phyloP scores from a whole-genome alignment of 1,284 basidiomycete species.

The Microbotryum scabiosae region DNA sequence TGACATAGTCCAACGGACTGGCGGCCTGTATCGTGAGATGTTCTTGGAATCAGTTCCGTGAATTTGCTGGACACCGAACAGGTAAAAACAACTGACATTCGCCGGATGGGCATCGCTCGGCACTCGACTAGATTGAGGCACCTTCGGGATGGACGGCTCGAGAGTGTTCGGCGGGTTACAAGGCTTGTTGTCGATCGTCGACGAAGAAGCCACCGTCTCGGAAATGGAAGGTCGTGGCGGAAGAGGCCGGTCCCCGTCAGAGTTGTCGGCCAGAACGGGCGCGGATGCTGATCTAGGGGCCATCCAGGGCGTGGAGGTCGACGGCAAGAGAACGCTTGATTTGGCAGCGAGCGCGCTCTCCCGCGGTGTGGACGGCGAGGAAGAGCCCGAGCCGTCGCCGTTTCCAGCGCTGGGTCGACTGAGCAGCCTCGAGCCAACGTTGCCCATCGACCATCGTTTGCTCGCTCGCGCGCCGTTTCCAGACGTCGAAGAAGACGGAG shows the following conservation, averaged over 20 bases:
- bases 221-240: no score
- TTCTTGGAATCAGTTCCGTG: not conserved
- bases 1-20: conserved; percentile 62
- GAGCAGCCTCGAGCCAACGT: conserved; percentile 5
- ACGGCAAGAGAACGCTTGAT: not conserved
- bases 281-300: no score
- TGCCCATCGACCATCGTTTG: conserved; percentile 26
- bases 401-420: not conserved
- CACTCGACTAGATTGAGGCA: conserved; percentile 6
- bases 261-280: no score
- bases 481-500: no score
- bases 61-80: no score
- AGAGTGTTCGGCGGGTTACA: not conserved
- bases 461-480: not conserved
- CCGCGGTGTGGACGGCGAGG: not conserved
- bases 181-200: not conserved
- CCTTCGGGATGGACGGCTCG: not conserved
- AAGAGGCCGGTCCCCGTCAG: no score
- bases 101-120: conserved; percentile 17
- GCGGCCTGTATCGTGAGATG: not conserved
- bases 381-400: not conserved
- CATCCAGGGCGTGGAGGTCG: not conserved
- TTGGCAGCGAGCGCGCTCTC: not conserved
- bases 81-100: not conserved
- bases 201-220: no score